Base-by-base conservation (phyloP, 106 monocot species). In the Agapanthus africanus region DNA sequence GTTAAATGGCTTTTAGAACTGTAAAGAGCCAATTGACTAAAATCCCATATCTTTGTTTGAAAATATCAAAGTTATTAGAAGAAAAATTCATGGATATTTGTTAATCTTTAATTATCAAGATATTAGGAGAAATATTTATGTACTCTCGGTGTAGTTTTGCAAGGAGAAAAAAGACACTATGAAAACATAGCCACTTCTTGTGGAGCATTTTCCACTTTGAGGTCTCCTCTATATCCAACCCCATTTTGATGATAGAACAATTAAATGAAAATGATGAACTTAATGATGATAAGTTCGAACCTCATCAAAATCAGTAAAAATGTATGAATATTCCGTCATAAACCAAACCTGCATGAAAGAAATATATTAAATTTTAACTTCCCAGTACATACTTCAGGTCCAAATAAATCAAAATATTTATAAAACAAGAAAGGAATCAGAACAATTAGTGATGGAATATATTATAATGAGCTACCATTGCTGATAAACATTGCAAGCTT, bases 231-330 rank as follows among this genome's bases (percentile, higher is more conserved):
- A 56, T 56, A 30, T 9, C 56, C 9, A 56, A 28, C 26, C 56
- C 27, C 26, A 30, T 11, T 30, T 56, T 34, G 35, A 35, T n/a
- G 4, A 19, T 0, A 30, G n/a, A 59, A 59, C 16, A 0, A 19
- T 7, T 36, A 30, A 1, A 7, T 11, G n/a, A n/a, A n/a, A n/a
- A n/a, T n/a, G n/a, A 16, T 37, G 14, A 64, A 4, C 1, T 15
- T n/a, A 41, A 42, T 66, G 26, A 42, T 23, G 18, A 41, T 44
- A 42, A 25, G 41, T 66, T 7, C 49, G 11, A 71, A 97, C 91
- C 91, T 91, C 80, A 57, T 91, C 88, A 77, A 97, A 75, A 67
- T 80, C 80, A 59, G 86, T 19, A 73, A 89, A 91, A 23, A 97
- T 76, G 66, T 82, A 85, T 15, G 84, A 84, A 82, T 84, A 86